Evolutionary conservation across 805 yeast species (phyloP), one percentile per base, ranked within the genome.

Genomic region (Candida michaelii): DNA sequence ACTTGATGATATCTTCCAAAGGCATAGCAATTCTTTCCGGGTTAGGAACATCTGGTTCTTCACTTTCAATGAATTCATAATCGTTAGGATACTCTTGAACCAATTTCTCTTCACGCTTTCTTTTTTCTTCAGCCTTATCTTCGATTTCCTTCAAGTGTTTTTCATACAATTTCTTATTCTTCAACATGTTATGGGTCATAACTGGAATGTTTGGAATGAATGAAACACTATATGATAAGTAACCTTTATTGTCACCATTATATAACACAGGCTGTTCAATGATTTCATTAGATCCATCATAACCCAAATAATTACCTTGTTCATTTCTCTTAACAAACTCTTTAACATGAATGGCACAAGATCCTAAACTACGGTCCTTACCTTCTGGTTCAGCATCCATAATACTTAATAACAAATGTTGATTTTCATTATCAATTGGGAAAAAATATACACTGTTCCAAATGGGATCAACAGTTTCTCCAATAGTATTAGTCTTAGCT

Each of bases 141-240:
- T 71, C 65, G 43, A 65, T 63, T 14, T 56, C 58, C 36, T 66
- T 62, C 34, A 71, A 49, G 15, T 63, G 58, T 30, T 60, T 59
- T 37, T 73, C 62, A 47, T 73, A 68, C n/a, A 65, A 65, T 32
- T 71, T 67, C 38, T 74, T 65, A 43, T 76, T 72, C 8, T 64
- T 62, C 16, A 78, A 45, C 59, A 85, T 91, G 19, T 72, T 66
- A 21, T 76, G 72, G 9, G 87, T 73, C 53, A 74, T 80, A 2
- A 82, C 82, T 1, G 87, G 84, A 35, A 79, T 65, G 7, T 78
- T 63, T 33, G 93, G 90, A 38, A 83, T 60, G 60, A 84, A 84
- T 1, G 86, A 76, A 24, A 83, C 66, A 8, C 83, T 73, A 52
- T 80, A 78, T 19, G 57, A 55, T 27, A 85, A 55, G 4, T 58